These are phyloP conservation scores for Spinellus fusiger DNA, from an alignment of 192 early-diverging fungal genomes.

Conservation along the genomic window DNA sequence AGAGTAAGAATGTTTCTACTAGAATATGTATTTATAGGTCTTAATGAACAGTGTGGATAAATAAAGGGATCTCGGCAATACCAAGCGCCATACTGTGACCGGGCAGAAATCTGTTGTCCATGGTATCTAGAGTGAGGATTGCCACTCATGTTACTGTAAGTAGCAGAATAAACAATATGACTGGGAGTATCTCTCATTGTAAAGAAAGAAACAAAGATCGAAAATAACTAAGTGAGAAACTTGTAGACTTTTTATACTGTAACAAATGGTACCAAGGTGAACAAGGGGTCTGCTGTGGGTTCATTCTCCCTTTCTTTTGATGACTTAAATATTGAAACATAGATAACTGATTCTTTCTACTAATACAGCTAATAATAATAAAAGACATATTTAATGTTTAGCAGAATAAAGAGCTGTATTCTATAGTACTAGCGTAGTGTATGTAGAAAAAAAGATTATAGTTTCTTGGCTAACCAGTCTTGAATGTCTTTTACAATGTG, in stretches of 20 bases:
- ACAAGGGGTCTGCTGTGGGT: no score
- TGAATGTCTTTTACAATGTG: constrained; percentile 10
- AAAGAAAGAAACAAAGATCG: no score
- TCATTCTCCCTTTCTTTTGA: no score
- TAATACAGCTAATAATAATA: no score
- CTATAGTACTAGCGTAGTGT: background rate
- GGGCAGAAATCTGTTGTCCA: background rate
- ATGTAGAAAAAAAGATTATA: constrained; percentile 1
- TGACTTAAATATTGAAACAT: no score
- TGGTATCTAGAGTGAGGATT: background rate
- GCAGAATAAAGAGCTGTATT: background rate
- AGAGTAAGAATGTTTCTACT: background rate
- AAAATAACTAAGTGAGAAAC: no score
- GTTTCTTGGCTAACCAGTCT: constrained; percentile 7
- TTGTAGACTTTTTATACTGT: no score
- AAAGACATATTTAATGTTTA: no score
- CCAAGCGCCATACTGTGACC: background rate
- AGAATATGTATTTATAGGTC: background rate
- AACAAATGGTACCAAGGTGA: no score
- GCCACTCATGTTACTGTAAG: background rate
- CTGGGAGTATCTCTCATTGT: background rate
- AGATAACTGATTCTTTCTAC: no score
- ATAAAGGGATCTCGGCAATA: background rate
- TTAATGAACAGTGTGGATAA: background rate
- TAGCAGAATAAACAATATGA: background rate